Evolutionary conservation across 2,329 filamentous ascomycete genomes (phyloP), one percentile per base, ranked within the genome.

Genomic region (Penicillium sp.): DNA sequence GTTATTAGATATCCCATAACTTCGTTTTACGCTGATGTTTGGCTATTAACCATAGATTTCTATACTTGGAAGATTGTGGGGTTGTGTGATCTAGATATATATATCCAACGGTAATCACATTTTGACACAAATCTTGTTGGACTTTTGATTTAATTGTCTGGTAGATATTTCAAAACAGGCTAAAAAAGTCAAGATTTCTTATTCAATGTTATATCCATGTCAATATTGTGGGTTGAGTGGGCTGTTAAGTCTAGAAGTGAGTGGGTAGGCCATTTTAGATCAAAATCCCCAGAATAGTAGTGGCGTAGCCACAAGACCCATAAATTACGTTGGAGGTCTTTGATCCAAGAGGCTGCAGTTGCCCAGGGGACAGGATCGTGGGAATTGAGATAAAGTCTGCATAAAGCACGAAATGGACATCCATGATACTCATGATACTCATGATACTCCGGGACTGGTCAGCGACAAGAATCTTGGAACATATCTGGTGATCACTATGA

Each of bases 221-320:
- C 17, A 21, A 49, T 35, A 25, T 27, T 55, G 35, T 42, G 7
- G 27, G 31, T n/a, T 49, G 17, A 41, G 51, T 44, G 36, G 53
- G 23, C 42, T 42, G 7, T 27, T 13, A 9, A 48, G 17, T n/a
- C 17, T 29, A 50, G 21, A 50, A 43, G 52, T 49, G 52, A 50
- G 51, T 54, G 52, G 52, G 10, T 42, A 42, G 53, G 21, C 17
- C 29, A 42, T 35, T 21, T 38, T 27, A 25, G 45, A 42, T 43
- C 47, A n/a, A 42, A 36, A 19, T 4, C 38, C 45, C 53, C 21
- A 55, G 38, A 55, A 55, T 29, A 55, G 10, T 12, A 25, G 31
- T 44, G 29, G 49, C 27, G 45, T 49, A 50, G n/a, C 45, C 53
- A 31, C 47, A 29, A 51, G 53, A 51, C 47, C 53, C 53, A 51